Base-by-base conservation (phyloP, 345 rosid species). In the Reutealis trisperma region DNA sequence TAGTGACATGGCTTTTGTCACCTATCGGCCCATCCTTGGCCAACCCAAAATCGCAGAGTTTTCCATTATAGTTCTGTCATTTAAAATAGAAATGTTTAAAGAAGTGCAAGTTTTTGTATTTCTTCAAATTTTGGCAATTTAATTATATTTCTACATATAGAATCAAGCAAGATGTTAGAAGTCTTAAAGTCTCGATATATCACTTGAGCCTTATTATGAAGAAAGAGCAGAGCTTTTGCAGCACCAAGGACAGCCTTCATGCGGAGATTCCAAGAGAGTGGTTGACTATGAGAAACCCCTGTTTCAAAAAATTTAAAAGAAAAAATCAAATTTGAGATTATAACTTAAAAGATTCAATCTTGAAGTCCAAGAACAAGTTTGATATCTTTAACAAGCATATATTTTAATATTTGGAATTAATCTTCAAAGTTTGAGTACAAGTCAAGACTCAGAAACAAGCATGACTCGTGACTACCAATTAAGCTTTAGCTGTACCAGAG, bases 21-120 rank as follows among this genome's bases (percentile, higher is more conserved):
- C 65, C 83, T n/a, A 44, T 52, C 54, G 83, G 83, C 9, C 83
- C 83, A 58, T 80, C 83, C 74, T 75, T 80, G 25, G 83, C 83
- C 75, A 80, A 64, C 67, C 83, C 83, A 49, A 80, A 80, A 74
- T 73, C 78, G 8, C 79, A 75, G 49, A 80, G 78, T 58, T 80
- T 80, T 5, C 79, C 83, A 57, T 71, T 71, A 57, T 51, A 80
- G 54, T 32, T 75, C 83, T 80, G 79, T 18, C 27, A 60, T 63
- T 30, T 8, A 12, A 49, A 11, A 8, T 0, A 49, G 11, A 12
- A 9, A 49, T 5, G 52, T 49, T 8, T 49, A 5, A 49, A 12
- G 15, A 61, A 5, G 34, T 32, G 10, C 49, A 57, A 60, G 59
- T 8, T 15, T n/a, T 18, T 49, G 12, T 49, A 42, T 5, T 5